Percentiles rank a stretch among this genome's conserved stretches.
Evolutionary conservation across 2,329 filamentous ascomycete species (phyloP).

Genomic region (Karstenula rhodostoma): DNA sequence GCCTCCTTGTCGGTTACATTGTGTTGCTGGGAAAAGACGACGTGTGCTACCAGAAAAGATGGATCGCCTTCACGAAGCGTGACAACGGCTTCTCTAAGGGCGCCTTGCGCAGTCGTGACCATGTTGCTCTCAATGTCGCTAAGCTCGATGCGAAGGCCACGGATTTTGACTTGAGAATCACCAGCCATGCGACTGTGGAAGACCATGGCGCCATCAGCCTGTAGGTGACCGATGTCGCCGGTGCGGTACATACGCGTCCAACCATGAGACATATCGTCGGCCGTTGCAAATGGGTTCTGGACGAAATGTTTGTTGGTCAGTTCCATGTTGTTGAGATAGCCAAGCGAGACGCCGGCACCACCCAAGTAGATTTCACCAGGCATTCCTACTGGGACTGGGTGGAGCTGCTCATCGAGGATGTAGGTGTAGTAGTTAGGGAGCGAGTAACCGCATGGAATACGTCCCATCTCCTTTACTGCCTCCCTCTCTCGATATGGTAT

Average conservation of each 20-base stretch:
- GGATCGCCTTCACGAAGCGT: conserved; percentile 24
- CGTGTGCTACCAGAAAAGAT: conserved; percentile 47
- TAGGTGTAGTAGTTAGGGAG: conserved; percentile 20
- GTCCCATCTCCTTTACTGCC: neutral
- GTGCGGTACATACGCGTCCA: conserved; percentile 44
- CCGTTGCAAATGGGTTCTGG: neutral
- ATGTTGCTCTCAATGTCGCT: conserved; percentile 50
- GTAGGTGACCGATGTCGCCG: conserved; percentile 42
- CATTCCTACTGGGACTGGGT: conserved; percentile 15
- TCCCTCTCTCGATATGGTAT: neutral
- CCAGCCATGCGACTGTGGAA: conserved; percentile 27
- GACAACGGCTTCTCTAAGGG: conserved; percentile 38
- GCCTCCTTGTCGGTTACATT: conserved; percentile 7
- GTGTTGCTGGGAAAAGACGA: conserved; percentile 34
- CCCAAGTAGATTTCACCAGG: conserved; percentile 54
- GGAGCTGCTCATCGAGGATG: conserved; percentile 16
- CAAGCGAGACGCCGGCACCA: conserved; percentile 47
- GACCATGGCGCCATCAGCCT: conserved; percentile 46
- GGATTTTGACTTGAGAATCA: conserved; percentile 38
- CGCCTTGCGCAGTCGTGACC: conserved; percentile 28
- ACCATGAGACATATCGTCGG: too few species aligned
- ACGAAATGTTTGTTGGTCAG: conserved; percentile 31
- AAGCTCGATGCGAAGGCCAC: conserved; percentile 52
- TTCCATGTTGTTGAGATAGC: conserved; percentile 43
- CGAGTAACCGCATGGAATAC: neutral